Conservation (phyloP, 169 alveolate species). For the Babesia ovis region DNA sequence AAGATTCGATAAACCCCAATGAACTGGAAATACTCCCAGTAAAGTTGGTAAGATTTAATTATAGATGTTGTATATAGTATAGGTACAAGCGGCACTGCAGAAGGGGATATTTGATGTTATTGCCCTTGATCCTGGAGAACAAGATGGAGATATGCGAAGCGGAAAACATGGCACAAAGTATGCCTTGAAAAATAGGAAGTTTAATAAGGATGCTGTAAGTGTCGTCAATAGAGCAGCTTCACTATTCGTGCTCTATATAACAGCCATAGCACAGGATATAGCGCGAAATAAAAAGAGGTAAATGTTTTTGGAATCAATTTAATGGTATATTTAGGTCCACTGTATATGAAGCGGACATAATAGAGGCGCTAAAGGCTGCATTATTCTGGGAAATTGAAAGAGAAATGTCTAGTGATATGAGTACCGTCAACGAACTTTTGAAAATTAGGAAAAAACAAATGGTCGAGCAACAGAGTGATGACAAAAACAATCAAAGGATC, state of each 20-base stretch:
- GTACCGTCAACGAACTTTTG: conserved; percentile 11
- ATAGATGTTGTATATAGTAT: background rate
- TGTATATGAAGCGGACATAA: conserved; percentile 50
- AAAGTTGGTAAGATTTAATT: conserved; percentile 19
- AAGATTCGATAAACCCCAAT: conserved; percentile 39
- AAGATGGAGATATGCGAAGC: background rate
- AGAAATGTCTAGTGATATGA: conserved; percentile 25
- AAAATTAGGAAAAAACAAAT: conserved; percentile 6
- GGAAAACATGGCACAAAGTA: conserved; percentile 36
- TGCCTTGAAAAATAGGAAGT: conserved; percentile 37
- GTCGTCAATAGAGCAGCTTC: conserved; percentile 61
- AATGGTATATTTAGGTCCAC: conserved; percentile 18
- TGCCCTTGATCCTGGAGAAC: background rate
- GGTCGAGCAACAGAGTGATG: background rate
- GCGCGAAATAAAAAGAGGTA: conserved; percentile 61
- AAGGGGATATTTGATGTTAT: conserved; percentile 26
- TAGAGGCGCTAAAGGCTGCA: conserved; percentile 50
- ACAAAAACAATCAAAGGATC: background rate
- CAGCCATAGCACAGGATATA: conserved; percentile 54
- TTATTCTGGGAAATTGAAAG: conserved; percentile 60
- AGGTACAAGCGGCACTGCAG: conserved; percentile 61
- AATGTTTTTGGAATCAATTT: background rate
- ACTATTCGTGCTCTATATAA: conserved; percentile 59
- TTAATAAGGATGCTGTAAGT: conserved; percentile 50
- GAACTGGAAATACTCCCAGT: conserved; percentile 58